Conservation (phyloP, 495 filamentous ascomycete genomes). For the Penicillium parvum region DNA sequence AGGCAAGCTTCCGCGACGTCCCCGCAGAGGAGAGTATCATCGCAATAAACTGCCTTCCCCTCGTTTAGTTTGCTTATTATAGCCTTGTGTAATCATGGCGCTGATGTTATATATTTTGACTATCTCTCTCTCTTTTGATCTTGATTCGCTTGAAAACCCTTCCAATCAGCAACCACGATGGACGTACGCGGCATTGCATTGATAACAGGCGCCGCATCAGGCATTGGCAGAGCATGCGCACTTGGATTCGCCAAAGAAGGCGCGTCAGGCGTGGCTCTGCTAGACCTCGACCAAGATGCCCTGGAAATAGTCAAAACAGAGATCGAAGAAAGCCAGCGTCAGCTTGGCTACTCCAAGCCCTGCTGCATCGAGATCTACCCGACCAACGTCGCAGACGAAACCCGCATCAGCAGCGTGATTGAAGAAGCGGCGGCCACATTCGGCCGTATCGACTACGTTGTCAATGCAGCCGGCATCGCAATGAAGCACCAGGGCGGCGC, state of each 20-base stretch:
- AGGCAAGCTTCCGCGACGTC: constrained; percentile 18
- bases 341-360: not conserved
- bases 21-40: constrained; percentile 5
- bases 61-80: not conserved
- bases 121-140: not conserved
- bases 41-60: not conserved
- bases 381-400: constrained; percentile 31
- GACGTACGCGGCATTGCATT: constrained; percentile 23
- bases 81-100: not conserved
- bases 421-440: constrained; percentile 23
- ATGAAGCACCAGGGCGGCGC: constrained; percentile 30
- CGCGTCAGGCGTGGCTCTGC: constrained; percentile 14
- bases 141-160: not conserved
- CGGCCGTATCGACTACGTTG: constrained; percentile 42
- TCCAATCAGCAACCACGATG: constrained; percentile 1
- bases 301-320: constrained; percentile 13
- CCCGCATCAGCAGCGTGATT: constrained; percentile 28
- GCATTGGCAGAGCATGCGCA: constrained; percentile 21
- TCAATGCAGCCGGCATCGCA: constrained; percentile 39
- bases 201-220: constrained; percentile 21
- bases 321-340: constrained; percentile 8
- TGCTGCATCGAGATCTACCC: constrained; percentile 15
- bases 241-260: constrained; percentile 18
- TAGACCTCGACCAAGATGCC: constrained; percentile 16
- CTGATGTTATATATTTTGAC: not conserved